These are phyloP conservation scores for Epicoccum sorghinum DNA, from an alignment of 2,329 filamentous ascomycete species.

Conservation along the genomic window DNA sequence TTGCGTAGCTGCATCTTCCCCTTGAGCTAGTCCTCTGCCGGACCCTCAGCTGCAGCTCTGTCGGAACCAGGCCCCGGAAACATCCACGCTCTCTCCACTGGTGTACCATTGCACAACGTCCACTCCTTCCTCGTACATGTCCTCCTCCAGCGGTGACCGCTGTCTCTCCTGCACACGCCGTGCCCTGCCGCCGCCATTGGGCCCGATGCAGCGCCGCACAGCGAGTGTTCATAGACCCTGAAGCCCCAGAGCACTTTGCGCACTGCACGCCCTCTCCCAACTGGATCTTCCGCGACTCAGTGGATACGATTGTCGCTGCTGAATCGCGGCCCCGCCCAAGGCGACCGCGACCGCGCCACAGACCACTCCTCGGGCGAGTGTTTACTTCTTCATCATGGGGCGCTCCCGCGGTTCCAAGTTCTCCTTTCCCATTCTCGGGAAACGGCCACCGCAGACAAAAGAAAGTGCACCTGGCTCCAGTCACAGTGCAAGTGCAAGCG, in stretches of 20 bases:
- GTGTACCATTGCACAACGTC: slow-evolving; percentile 10
- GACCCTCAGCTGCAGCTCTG: slow-evolving; percentile 4
- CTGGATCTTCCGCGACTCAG: slow-evolving; percentile 32
- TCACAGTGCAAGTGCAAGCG: slow-evolving; percentile 17
- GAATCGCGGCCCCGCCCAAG: slow-evolving; percentile 34
- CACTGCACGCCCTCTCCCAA: not conserved
- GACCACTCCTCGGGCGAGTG: slow-evolving; percentile 3
- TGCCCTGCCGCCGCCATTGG: slow-evolving; percentile 15
- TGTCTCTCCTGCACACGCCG: slow-evolving; percentile 2
- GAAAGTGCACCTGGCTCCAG: slow-evolving; percentile 17
- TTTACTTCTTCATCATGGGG: slow-evolving; percentile 32
- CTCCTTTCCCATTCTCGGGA: slow-evolving; percentile 47
- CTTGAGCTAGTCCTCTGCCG: slow-evolving; percentile 18
- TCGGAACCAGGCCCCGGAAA: slow-evolving; percentile 3
- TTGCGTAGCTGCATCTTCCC: slow-evolving; percentile 15
- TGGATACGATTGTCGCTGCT: slow-evolving; percentile 24
- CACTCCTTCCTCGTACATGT: slow-evolving; percentile 15
- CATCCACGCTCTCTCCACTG: slow-evolving; percentile 4
- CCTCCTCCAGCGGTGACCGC: slow-evolving; percentile 21
- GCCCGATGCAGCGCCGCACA: slow-evolving; percentile 14
- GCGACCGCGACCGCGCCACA: slow-evolving; percentile 28
- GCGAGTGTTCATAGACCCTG: slow-evolving; percentile 10
- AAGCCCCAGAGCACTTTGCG: not conserved
- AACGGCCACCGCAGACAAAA: slow-evolving; percentile 30
- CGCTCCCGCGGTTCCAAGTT: slow-evolving; percentile 35